These are phyloP conservation scores for Blastomyces silverae DNA, from an alignment of 2,329 filamentous ascomycete genomes.

Conservation along the genomic window DNA sequence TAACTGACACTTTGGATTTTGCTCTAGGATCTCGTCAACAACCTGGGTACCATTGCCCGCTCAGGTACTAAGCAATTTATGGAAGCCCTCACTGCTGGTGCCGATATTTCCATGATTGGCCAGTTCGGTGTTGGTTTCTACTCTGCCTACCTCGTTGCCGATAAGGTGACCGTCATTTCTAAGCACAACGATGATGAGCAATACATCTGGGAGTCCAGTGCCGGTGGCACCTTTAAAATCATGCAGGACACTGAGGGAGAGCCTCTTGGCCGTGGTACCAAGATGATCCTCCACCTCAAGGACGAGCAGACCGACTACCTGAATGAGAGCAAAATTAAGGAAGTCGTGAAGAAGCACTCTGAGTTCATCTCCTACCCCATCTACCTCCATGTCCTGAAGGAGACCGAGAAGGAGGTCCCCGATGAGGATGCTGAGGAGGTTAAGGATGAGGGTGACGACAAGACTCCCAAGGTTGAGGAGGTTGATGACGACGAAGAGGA, in stretches of 20 bases:
- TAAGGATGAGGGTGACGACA: constrained; percentile 67
- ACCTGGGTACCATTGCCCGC: constrained; percentile 97
- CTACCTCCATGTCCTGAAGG: constrained; percentile 99
- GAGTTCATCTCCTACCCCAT: constrained; percentile 99
- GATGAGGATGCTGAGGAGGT: constrained; percentile 74
- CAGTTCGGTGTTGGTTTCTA: constrained; percentile 99
- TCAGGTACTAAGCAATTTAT: constrained; percentile 99
- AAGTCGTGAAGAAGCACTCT: constrained; percentile 99
- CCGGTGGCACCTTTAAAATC: constrained; percentile 96
- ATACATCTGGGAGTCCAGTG: constrained; percentile 98
- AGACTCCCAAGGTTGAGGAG: constrained; percentile 95
- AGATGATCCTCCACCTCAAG: constrained; percentile 98
- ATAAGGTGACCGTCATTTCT: constrained; percentile 89
- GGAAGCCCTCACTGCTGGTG: constrained; percentile 96
- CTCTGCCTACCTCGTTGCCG: constrained; percentile 98
- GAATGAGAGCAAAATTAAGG: constrained; percentile 98
- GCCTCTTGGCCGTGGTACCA: constrained; percentile 86
- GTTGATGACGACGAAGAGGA: constrained; percentile 76
- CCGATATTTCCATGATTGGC: constrained; percentile 99
- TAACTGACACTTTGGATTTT: constrained; percentile 7
- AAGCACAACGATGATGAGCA: constrained; percentile 99
- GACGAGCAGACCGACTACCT: constrained; percentile 98
- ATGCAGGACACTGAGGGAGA: constrained; percentile 82
- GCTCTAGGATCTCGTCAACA: constrained; percentile 92
- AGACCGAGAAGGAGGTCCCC: constrained; percentile 97